These are phyloP conservation scores for Penicillium ochrochloron DNA, from an alignment of 495 filamentous ascomycete species.

Conservation along the genomic window DNA sequence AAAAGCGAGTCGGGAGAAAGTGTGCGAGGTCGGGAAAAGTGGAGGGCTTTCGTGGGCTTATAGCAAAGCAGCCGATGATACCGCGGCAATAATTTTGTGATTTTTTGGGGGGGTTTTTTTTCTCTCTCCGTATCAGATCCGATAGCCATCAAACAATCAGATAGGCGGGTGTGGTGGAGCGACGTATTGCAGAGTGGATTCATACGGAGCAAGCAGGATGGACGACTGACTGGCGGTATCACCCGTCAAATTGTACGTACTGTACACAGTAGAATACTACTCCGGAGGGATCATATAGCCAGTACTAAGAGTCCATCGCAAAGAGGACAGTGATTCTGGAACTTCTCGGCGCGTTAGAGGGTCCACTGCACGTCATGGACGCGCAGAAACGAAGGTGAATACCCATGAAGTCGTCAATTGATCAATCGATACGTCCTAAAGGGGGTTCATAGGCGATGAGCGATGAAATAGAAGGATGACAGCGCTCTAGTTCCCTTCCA, in stretches of 20 bases:
- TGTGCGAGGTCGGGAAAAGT: constrained; percentile 1
- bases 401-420: background rate
- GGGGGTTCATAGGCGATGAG: too few relatives aligned
- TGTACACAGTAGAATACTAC: background rate
- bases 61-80: constrained; percentile 10
- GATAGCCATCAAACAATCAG: constrained; percentile 14
- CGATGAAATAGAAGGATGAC: background rate
- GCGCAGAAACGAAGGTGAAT: background rate
- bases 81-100: constrained; percentile 9
- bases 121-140: constrained; percentile 3
- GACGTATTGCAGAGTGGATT: background rate
- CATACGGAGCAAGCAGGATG: background rate
- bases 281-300: too few relatives aligned
- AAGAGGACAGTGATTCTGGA: background rate
- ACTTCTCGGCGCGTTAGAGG: background rate
- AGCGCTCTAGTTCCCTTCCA: background rate
- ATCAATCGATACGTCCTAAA: too few relatives aligned
- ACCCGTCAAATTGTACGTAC: background rate
- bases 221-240: background rate
- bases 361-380: constrained; percentile 3
- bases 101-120: background rate
- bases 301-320: background rate
- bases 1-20: background rate
- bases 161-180: constrained; percentile 8
- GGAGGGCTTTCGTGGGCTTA: constrained; percentile 8